Evolutionary conservation across 768 basidiomycete species (phyloP), one percentile per base, ranked within the genome.

Genomic region (Polyporus arcularius): DNA sequence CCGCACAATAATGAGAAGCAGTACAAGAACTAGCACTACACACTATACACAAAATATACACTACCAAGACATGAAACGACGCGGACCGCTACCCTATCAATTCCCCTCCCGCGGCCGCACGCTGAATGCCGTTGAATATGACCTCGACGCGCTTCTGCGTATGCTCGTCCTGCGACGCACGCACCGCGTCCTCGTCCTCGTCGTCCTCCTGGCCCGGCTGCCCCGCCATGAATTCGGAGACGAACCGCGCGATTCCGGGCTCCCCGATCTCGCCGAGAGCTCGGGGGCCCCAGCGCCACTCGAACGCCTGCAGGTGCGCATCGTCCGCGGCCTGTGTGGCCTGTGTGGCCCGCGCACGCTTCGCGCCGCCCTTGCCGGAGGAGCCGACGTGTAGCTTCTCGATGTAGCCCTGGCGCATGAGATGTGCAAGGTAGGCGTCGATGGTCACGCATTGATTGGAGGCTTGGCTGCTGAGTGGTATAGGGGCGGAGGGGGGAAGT

Each of bases 201-300:
- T 54, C 65, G 6, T 48, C 61, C 49, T 63, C 66, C 26, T 57
- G 54, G 15, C 61, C 61, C 14, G 65, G 69, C 14, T 69, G 68
- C 46, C 76, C 81, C 40, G 84, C 80, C 89, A 94, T 92, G 67
- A 95, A 90, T 67, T 91, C 86, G 2, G 86, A 86, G 2, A 96
- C 79, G 67, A 96, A 96, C 56, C 75, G 76, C 1, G 86, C 90
- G 9, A 95, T 77, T 12, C 79, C 86, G 60, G 80, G 74, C 73
- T 98, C 96, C 1, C 92, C 89, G 4, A 97, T 84, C 73, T 98
- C 96, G 35, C 84, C 84, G 41, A 88, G 82, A 2, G 94, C 87
- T 31, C 92, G 81, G 30, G 81, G 76, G 3, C 94, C 95, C 95
- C 95, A 98, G 16, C 85, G 82, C 93, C 92, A 94, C 68, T 94